These are phyloP conservation scores for Collybiopsis confluens DNA, from an alignment of 768 basidiomycete species.

Conservation along the genomic window DNA sequence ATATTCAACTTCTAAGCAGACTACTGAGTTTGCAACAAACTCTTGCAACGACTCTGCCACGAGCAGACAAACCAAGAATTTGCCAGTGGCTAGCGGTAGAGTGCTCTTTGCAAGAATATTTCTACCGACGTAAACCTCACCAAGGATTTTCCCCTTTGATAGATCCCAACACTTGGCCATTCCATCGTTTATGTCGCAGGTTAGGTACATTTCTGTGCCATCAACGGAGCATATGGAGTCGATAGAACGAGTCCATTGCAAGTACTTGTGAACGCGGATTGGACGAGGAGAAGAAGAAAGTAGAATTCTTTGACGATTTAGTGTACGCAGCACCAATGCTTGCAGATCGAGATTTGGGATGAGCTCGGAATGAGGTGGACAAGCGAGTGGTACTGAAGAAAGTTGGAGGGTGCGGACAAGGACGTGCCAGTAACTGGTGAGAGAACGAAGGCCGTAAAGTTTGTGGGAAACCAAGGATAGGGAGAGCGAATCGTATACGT, in stretches of 20 bases:
- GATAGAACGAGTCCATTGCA: neutral
- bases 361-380: neutral
- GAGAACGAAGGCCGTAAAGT: neutral
- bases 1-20: neutral
- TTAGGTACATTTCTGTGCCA: neutral
- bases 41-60: neutral
- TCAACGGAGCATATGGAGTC: neutral
- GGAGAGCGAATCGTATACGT: neutral
- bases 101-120: neutral
- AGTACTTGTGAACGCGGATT: neutral
- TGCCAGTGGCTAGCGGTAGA: neutral
- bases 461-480: neutral
- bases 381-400: neutral
- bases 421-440: neutral
- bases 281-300: neutral
- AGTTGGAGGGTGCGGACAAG: neutral
- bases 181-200: neutral
- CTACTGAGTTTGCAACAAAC: neutral
- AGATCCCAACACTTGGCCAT: constrained; percentile 3
- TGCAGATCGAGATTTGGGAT: neutral
- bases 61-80: constrained; percentile 1
- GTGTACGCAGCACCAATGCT: neutral
- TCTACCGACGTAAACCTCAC: neutral
- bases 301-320: neutral
- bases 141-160: neutral